Conservation (phyloP, 352 stramenopile species). For the Globisporangium nagaii region DNA sequence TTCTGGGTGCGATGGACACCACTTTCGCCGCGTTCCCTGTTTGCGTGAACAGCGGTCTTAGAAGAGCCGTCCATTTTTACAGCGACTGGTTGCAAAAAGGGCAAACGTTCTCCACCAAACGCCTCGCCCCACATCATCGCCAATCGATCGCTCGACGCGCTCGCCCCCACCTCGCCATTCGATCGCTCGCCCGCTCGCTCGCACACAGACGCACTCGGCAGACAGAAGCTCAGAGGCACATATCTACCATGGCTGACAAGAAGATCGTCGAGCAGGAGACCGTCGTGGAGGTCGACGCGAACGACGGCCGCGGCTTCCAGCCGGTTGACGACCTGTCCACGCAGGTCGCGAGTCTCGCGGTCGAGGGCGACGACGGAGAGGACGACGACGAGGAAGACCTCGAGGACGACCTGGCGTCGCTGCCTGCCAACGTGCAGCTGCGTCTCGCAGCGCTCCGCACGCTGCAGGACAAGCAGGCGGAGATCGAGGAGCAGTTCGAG, state of each 20-base stretch:
- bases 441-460: constrained; percentile 63
- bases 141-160: constrained; percentile 1
- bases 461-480: constrained; percentile 71
- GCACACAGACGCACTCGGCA: background rate
- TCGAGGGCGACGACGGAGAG: constrained; percentile 18
- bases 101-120: too few relatives aligned
- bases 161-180: constrained; percentile 3
- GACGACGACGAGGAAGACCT: constrained; percentile 24
- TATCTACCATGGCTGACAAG: constrained; percentile 37
- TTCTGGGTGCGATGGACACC: too few relatives aligned
- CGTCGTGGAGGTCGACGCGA: constrained; percentile 56
- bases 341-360: constrained; percentile 30
- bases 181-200: background rate
- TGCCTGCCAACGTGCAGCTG: constrained; percentile 71
- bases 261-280: constrained; percentile 31
- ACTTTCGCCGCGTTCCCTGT: too few relatives aligned
- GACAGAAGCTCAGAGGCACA: too few relatives aligned
- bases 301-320: constrained; percentile 62
- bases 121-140: constrained; percentile 8
- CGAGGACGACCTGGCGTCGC: constrained; percentile 52
- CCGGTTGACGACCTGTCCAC: constrained; percentile 35
- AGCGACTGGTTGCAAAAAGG: too few relatives aligned
- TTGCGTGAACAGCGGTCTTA: too few relatives aligned
- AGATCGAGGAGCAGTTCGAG: constrained; percentile 80
- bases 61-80: too few relatives aligned